These are phyloP conservation scores for Nepenthes gracilis DNA, from an alignment of 148 eudicot genomes.

Conservation along the genomic window DNA sequence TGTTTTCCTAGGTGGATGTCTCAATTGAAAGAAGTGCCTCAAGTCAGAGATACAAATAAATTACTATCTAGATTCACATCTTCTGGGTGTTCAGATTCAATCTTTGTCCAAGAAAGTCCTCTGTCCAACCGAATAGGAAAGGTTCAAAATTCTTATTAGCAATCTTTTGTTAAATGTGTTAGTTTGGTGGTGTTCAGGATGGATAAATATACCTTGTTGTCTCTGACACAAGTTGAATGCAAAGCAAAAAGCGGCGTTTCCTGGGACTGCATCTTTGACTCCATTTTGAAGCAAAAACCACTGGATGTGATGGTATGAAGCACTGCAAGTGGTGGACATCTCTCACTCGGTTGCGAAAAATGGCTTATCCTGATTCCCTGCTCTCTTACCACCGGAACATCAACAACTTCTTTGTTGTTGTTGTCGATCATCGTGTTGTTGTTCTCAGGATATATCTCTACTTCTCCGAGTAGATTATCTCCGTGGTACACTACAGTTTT, in stretches of 20 bases:
- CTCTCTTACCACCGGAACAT: constrained; percentile 23
- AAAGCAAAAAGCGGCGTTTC: constrained; percentile 49
- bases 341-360: constrained; percentile 64
- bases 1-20: no score
- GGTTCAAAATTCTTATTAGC: neutral
- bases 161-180: neutral
- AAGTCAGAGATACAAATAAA: no score
- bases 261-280: constrained; percentile 20
- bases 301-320: constrained; percentile 46
- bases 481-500: constrained; percentile 61
- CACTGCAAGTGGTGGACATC: constrained; percentile 92
- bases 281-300: constrained; percentile 78
- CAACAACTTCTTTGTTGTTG: constrained; percentile 13
- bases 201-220: constrained; percentile 68
- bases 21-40: no score
- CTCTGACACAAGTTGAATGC: constrained; percentile 85
- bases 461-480: constrained; percentile 74
- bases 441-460: constrained; percentile 50
- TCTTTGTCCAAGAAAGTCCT: neutral
- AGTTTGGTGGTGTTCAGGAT: constrained; percentile 4
- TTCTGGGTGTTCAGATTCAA: neutral
- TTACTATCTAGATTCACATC: no score
- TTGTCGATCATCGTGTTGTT: constrained; percentile 7
- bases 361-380: constrained; percentile 56
- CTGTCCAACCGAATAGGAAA: neutral